Percentiles rank a stretch among this genome's conserved stretches.
phyloP scores from a whole-genome alignment of 495 filamentous ascomycete genomes.

The Aspergillus bertholletiae region DNA sequence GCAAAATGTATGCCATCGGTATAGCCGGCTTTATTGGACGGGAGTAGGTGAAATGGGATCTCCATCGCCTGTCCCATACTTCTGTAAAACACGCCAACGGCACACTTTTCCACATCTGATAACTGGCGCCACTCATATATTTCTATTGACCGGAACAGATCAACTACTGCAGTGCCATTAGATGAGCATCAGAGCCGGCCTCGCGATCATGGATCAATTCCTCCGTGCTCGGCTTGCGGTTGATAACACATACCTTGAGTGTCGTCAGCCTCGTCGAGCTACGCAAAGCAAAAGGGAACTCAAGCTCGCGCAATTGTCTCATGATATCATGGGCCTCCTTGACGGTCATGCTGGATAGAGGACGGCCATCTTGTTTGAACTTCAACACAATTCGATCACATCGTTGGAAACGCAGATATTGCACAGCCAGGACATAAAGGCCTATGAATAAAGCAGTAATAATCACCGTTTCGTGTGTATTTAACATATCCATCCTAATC shows the following conservation, averaged over 20 bases:
- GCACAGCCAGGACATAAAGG: neutral
- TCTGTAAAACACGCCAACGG: constrained; percentile 36
- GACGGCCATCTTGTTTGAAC: neutral
- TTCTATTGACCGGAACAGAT: constrained; percentile 30
- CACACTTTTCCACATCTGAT: constrained; percentile 39
- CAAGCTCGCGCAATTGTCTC: constrained; percentile 23
- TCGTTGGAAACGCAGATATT: neutral
- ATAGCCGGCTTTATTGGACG: constrained; percentile 30
- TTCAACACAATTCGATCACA: neutral
- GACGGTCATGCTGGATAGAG: constrained; percentile 27
- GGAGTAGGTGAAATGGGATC: constrained; percentile 28
- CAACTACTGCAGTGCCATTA: constrained; percentile 34
- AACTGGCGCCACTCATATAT: constrained; percentile 41
- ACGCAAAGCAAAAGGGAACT: constrained; percentile 23
- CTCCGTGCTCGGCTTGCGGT: constrained; percentile 14
- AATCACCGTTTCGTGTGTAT: neutral
- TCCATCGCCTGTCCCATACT: constrained; percentile 39
- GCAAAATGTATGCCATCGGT: constrained; percentile 54
- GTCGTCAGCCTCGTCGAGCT: constrained; percentile 25
- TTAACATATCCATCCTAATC: too few species aligned
- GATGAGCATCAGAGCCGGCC: constrained; percentile 26
- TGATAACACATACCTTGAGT: constrained; percentile 26
- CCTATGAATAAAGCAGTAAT: neutral
- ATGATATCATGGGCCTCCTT: constrained; percentile 29
- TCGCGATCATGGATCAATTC: constrained; percentile 21